Evolutionary conservation across 331 rosid species (phyloP), one percentile per base, ranked within the genome.

Genomic region (Phaseolus coccineus): DNA sequence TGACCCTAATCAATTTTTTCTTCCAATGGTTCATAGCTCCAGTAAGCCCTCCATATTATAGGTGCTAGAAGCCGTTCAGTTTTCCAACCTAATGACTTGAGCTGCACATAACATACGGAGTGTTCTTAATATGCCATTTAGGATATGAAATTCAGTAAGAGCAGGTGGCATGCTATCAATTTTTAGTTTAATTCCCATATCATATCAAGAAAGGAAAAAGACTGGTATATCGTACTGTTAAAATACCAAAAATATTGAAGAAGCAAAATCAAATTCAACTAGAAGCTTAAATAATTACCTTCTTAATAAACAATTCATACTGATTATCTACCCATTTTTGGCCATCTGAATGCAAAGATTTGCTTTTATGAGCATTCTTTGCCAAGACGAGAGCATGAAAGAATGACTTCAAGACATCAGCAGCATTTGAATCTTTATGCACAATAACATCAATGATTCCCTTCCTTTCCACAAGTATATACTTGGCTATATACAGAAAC

Each of bases 1-100:
- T n/a, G 63, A 58, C 19, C 28, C 87, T 87, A 94, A 73, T 94
- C 98, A 42, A 39, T 67, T 88, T 91, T 94, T 80, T 82, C 90
- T 52, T 77, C 87, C 10, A 66, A 64, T 14, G 97, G 68, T 80
- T 81, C 86, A 69, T 82, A 83, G 52, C 77, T 85, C 98, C 98
- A 94, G 77, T 90, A 87, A 56, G 97, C 94, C 77, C 88, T 92
- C 98, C 98, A 94, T 77, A 83, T 79, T 73, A 92, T 83, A 31
- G 91, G 88, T 0, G 92, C 87, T n/a, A 92, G 88, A 71, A 94
- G 94, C 30, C 97, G 94, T 67, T 91, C 98, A 35, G 96, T 86
- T 87, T 92, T 94, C 98, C 98, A 94, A 24, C 91, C 96, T 25
- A 89, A 86, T 27, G 80, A 71, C 89, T 87, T 91, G 80, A 92